Base-by-base conservation (phyloP, 345 rosid species). In the Salix purpurea region DNA sequence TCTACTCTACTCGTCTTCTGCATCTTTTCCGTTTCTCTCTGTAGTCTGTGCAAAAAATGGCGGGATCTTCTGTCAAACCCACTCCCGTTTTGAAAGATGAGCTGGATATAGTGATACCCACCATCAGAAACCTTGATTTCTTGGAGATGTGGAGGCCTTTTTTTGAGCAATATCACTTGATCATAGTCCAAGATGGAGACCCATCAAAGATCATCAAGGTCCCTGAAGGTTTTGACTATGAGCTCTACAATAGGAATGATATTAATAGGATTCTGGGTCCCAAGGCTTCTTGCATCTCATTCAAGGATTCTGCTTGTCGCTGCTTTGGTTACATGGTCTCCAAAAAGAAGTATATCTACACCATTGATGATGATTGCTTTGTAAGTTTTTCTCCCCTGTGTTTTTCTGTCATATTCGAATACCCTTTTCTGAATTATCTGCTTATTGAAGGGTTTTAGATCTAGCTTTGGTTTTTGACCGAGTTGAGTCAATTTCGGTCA, bases 341-440 rank as follows among this genome's bases (percentile, higher is more conserved):
- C 18, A 84, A 78, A 78, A 84, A 84, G 84, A 84, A 84, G 76
- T 84, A 88, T 50, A 75, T 88, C 81, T 88, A 74, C 83, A 88
- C 89, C 36, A 86, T 88, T 60, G 91, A 86, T 82, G 89, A 86
- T 75, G 89, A 88, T 77, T 88, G 89, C 86, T 88, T 86, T 58
- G 91, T 86, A 78, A 83, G 85, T 16, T 16, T 8, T 34, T 74
- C 18, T 21, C 9, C 32, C 18, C 42, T 13, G 4, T 46, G 24
- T 62, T 36, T 34, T 3, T 40, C 16, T 30, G 21, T 32, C 0
- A 15, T 54, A 19, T 48, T 3, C 52, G 37, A 19, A 0, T 61
- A 36, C 24, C 30, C 18, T n/a, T 8, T 60, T 7, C 18, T 4
- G 48, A 39, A 62, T 39, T 5, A 24, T 61, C 36, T 26, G 50